Percentiles rank a stretch among this genome's conserved stretches.
Evolutionary conservation across 1,139 yeast species (phyloP).

Genomic region (Trichomonascaceae sp.): DNA sequence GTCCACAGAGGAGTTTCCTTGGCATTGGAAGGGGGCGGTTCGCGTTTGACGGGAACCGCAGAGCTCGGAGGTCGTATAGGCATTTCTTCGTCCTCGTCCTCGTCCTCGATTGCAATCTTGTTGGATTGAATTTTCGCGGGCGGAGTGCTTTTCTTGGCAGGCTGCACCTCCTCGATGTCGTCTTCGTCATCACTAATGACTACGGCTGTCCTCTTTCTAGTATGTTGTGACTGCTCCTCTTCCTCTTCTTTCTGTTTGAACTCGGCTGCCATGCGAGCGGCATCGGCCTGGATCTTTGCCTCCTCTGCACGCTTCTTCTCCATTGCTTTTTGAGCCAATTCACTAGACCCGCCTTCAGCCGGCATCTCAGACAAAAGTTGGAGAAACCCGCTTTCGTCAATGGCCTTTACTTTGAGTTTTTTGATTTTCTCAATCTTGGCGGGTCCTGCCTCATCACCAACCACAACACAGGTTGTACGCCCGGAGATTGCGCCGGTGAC

Average conservation of each 20-base stretch:
- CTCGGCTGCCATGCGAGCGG: slow-evolving; percentile 29
- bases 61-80: slow-evolving; percentile 1
- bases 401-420: slow-evolving; percentile 59
- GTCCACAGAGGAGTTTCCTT: slow-evolving; percentile 61
- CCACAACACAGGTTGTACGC: slow-evolving; percentile 75
- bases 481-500: slow-evolving; percentile 80
- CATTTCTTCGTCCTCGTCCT: slow-evolving; percentile 2
- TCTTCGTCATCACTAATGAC: slow-evolving; percentile 1
- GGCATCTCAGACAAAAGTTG: slow-evolving; percentile 72
- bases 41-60: slow-evolving; percentile 2
- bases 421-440: slow-evolving; percentile 77
- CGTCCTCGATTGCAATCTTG: slow-evolving; percentile 1
- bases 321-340: slow-evolving; percentile 58
- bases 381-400: slow-evolving; percentile 77
- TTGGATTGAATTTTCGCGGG: slow-evolving; percentile 1
- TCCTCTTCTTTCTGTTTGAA: slow-evolving; percentile 20
- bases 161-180: slow-evolving; percentile 2
- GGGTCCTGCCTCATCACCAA: slow-evolving; percentile 97
- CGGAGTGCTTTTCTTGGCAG: slow-evolving; percentile 4
- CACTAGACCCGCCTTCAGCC: slow-evolving; percentile 80
- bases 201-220: neutral
- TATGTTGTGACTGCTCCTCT: slow-evolving; percentile 8
- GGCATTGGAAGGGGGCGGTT: too few relatives aligned
- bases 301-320: slow-evolving; percentile 59
- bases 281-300: slow-evolving; percentile 36